Conservation (phyloP, 2,329 filamentous ascomycete species). For the Ceratocystiopsis minuta region DNA sequence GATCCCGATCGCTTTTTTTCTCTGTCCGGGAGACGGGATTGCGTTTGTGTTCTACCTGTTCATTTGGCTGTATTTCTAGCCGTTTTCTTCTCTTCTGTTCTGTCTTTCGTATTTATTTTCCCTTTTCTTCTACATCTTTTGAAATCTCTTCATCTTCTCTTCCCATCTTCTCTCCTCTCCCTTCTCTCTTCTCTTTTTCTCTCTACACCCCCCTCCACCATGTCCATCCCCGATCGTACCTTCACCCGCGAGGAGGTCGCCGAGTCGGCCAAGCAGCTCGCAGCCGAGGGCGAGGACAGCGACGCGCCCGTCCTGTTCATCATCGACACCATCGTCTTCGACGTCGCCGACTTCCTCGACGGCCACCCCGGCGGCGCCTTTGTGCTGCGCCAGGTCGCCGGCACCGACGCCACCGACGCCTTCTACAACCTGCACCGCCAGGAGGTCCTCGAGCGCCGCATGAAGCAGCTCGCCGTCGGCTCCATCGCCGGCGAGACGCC, state of each 20-base stretch:
- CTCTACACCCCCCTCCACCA: constrained; percentile 5
- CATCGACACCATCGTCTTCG: constrained; percentile 75
- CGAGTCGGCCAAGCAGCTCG: constrained; percentile 29
- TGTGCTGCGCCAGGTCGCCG: constrained; percentile 64
- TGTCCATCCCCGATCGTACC: constrained; percentile 26
- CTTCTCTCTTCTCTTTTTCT: no score
- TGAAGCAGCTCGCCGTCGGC: constrained; percentile 53
- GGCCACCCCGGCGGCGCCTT: constrained; percentile 70
- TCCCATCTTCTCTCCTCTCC: neutral
- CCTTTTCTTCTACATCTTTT: neutral
- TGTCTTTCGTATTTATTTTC: neutral
- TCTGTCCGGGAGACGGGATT: no score
- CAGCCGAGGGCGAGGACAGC: constrained; percentile 47
- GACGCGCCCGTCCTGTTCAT: constrained; percentile 68
- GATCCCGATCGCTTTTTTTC: no score
- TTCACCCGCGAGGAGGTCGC: constrained; percentile 50
- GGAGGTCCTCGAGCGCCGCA: constrained; percentile 72
- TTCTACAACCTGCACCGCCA: constrained; percentile 90
- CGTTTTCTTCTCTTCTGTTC: no score
- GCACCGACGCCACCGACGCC: constrained; percentile 60
- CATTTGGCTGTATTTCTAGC: no score
- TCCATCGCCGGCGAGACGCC: constrained; percentile 57
- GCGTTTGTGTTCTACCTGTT: no score
- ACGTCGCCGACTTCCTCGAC: constrained; percentile 69
- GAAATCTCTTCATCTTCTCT: neutral